phyloP scores from a whole-genome alignment of 441 rosid genomes.

The Manihot esculenta region DNA sequence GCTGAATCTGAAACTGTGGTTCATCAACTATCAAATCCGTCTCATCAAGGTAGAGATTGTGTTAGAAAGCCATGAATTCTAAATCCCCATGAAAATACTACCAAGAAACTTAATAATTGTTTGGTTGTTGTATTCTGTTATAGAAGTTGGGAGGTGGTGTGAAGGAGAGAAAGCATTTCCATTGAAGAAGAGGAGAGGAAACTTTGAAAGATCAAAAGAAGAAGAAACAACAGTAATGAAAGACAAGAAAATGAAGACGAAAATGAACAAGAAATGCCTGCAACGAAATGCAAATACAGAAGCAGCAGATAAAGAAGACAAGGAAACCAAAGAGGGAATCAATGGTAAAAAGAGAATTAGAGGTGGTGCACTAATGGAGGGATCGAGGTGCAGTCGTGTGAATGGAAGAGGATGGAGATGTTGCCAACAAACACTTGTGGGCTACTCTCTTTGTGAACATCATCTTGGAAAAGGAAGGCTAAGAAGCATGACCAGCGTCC shows the following conservation, averaged over 20 bases:
- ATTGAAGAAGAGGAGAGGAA: conserved; percentile 64
- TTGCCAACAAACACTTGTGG: conserved; percentile 84
- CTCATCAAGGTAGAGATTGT: conserved; percentile 33
- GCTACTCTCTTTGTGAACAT: conserved; percentile 92
- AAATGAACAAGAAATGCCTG: conserved; percentile 39
- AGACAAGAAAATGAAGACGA: conserved; percentile 41
- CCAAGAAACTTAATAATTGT: conserved; percentile 1
- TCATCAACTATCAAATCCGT: conserved; percentile 28
- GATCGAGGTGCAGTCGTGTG: conserved; percentile 88
- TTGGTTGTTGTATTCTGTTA: conserved; percentile 2
- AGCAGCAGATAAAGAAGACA: background rate
- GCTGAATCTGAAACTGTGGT: conserved; percentile 21
- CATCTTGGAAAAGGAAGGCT: conserved; percentile 91
- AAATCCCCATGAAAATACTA: background rate
- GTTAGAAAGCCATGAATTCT: background rate
- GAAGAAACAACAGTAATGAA: conserved; percentile 24
- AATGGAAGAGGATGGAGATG: conserved; percentile 98
- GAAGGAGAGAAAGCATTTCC: conserved; percentile 48
- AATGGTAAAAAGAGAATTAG: conserved; percentile 28
- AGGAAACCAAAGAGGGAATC: background rate
- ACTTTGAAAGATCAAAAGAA: conserved; percentile 38
- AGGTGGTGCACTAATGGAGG: conserved; percentile 53
- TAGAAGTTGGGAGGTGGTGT: conserved; percentile 38
- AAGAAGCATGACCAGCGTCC: conserved; percentile 57
- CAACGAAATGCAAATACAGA: background rate